Evolutionary conservation across 257 asterid species (phyloP), one percentile per base, ranked within the genome.

Genomic region (Jacaranda mimosifolia): DNA sequence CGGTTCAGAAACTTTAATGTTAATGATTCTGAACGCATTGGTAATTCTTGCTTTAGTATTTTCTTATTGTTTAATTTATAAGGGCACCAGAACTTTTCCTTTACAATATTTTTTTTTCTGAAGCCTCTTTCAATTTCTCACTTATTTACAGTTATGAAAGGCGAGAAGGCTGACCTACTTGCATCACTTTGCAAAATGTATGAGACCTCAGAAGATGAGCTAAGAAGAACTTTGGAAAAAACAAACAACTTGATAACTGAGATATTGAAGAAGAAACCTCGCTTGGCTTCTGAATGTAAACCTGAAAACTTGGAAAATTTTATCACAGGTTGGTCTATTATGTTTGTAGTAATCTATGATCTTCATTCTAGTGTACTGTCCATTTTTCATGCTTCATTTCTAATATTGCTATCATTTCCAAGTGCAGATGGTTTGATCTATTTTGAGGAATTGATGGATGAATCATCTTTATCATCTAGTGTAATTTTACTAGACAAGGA

Each of bases 181-280:
- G 94, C 94, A 60, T 91, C 97, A 68, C 96, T 95, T 80, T 83
- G 98, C 85, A 87, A 87, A 80, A 80, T 85, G 82, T 87, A 90
- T 32, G 91, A 90, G 71, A 88, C 99, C 57, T 89, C 98, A 13
- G 97, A 91, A 90, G 97, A 85, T 64, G 99, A 87, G 84, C 75
- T 95, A 66, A 88, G 83, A 85, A 84, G 81, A 81, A 90, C 88
- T 56, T 74, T 91, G 83, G 96, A 85, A 57, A 85, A 95, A 79
- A 83, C 93, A 35, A 92, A 91, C 85, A 75, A 81, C 71, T 80
- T 95, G 81, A 84, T 95, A 79, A 52, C 82, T 77, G 88, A 88
- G 46, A 80, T 86, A 74, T 80, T 92, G 90, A 88, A 86, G 86
- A 90, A 85, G 80, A 82, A 75, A 42, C 83, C 90, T 78, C 72